A percentile compares a stretch with the other conserved stretches of the same genome.
phyloP scores from a whole-genome alignment of 768 basidiomycete species.

The Mycena sanguinolenta region DNA sequence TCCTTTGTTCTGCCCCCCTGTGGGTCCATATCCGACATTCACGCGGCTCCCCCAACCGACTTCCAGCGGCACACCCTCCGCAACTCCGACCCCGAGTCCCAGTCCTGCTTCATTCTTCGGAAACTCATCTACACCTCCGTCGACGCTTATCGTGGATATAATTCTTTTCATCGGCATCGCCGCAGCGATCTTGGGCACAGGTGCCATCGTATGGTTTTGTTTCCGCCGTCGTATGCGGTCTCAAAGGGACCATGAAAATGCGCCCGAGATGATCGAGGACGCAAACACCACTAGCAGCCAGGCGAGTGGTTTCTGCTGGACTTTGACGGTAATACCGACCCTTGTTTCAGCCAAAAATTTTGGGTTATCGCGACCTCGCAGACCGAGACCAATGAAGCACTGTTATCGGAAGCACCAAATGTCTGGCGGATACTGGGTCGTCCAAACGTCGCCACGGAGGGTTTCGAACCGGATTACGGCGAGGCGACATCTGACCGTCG shows the following conservation, averaged over 20 bases:
- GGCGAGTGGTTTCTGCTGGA: neutral
- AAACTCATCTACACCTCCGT: neutral
- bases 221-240: neutral
- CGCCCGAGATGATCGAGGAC: neutral
- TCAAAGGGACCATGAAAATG: neutral
- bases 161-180: constrained; percentile 20
- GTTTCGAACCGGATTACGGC: neutral
- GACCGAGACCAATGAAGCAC: constrained; percentile 7
- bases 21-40: neutral
- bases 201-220: constrained; percentile 24
- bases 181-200: constrained; percentile 4
- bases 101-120: neutral
- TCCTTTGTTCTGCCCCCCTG: neutral
- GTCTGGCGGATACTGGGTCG: constrained; percentile 33
- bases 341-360: constrained; percentile 14
- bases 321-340: neutral
- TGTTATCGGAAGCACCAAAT: constrained; percentile 24
- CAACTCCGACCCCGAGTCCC: constrained; percentile 2
- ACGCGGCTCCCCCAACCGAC: constrained; percentile 10
- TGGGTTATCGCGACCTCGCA: constrained; percentile 4
- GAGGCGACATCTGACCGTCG: neutral
- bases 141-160: neutral
- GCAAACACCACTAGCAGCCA: constrained; percentile 5
- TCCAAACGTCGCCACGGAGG: constrained; percentile 23
- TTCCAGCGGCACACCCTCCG: too few relatives aligned